Evolutionary conservation across 257 asterid genomes (phyloP).

Genomic region (Gentiana straminea): DNA sequence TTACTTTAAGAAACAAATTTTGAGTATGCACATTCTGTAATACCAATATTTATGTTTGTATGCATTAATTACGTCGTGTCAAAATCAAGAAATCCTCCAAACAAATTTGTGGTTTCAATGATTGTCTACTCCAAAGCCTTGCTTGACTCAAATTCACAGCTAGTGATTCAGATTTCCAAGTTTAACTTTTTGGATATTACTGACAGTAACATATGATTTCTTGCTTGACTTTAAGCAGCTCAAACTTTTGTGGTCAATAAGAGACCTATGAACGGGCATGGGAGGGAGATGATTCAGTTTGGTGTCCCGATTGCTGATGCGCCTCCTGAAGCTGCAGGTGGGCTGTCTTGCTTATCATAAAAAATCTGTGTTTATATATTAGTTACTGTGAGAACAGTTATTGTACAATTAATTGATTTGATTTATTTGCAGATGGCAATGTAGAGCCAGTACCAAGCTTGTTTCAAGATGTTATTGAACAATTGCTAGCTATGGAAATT

Average conservation of each 20-base stretch:
- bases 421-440: constrained; percentile 45
- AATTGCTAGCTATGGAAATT: constrained; percentile 37
- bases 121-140: no score
- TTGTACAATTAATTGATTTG: constrained; percentile 10
- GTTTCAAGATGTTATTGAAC: constrained; percentile 59
- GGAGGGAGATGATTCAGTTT: constrained; percentile 85
- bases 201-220: constrained; percentile 13
- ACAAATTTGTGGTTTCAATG: no score
- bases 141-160: no score
- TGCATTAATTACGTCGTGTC: no score
- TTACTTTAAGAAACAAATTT: no score
- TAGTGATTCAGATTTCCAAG: background rate
- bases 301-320: constrained; percentile 62
- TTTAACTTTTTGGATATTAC: constrained; percentile 8
- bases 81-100: no score
- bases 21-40: no score
- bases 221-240: constrained; percentile 41
- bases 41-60: no score
- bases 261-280: constrained; percentile 85
- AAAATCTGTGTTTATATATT: constrained; percentile 2
- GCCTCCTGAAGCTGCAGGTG: constrained; percentile 40
- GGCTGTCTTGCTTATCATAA: constrained; percentile 6
- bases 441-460: constrained; percentile 63
- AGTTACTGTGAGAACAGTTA: constrained; percentile 8
- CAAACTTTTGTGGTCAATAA: constrained; percentile 52